Percentiles rank a stretch among this genome's conserved stretches.
Conservation (phyloP, 83 land plant genomes). For the Picea abies region DNA sequence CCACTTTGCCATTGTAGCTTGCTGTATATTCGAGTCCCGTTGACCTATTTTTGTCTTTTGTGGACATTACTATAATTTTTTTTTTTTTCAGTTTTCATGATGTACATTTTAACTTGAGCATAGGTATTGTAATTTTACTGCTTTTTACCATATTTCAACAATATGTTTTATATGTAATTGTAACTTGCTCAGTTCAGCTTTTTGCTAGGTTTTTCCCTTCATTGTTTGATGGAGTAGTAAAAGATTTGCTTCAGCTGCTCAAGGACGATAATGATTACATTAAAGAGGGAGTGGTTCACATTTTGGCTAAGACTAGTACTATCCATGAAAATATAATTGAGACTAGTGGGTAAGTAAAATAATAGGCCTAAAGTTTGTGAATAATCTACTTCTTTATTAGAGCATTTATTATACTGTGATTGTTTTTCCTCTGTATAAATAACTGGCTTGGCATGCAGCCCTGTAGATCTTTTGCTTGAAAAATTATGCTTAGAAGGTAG, state of each 20-base stretch:
- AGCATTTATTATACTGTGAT: not conserved
- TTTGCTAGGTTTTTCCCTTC: conserved; percentile 24
- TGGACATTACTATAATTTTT: not conserved
- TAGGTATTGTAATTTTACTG: not conserved
- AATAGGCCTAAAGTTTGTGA: not conserved
- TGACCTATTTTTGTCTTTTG: too few relatives aligned
- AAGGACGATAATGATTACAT: conserved; percentile 23
- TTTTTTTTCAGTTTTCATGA: not conserved
- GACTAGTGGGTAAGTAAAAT: conserved; percentile 18
- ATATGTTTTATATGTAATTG: not conserved
- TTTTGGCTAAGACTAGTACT: conserved; percentile 22
- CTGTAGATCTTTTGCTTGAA: conserved; percentile 37
- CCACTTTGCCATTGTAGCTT: too few relatives aligned
- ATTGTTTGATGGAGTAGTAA: conserved; percentile 23
- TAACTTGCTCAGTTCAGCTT: conserved; percentile 11
- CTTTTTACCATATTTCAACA: not conserved
- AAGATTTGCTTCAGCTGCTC: conserved; percentile 15
- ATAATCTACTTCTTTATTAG: not conserved
- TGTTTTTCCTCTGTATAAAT: not conserved
- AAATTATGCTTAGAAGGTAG: conserved; percentile 43
- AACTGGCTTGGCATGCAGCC: conserved; percentile 22
- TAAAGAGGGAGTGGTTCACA: conserved; percentile 21
- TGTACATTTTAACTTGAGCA: conserved; percentile 2
- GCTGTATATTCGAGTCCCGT: too few relatives aligned
- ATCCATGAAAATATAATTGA: conserved; percentile 20